A percentile compares a stretch with the other conserved stretches of the same genome.
phyloP scores from a whole-genome alignment of 768 basidiomycete genomes.

The Boletellus emodensis region DNA sequence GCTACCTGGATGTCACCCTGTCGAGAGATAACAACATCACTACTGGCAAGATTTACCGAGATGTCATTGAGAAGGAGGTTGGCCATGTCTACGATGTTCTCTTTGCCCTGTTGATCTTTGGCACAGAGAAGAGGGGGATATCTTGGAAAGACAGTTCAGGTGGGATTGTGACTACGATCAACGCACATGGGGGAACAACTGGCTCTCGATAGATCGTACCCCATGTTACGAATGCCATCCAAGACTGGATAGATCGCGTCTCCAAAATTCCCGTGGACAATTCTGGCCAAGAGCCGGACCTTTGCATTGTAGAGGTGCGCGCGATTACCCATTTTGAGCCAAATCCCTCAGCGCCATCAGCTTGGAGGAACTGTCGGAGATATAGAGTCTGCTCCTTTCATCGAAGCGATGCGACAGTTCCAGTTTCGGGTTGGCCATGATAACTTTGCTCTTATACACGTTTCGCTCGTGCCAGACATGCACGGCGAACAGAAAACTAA shows the following conservation, averaged over 20 bases:
- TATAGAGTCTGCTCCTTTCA: constrained; percentile 96
- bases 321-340: constrained; percentile 1
- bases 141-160: constrained; percentile 96
- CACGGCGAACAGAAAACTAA: constrained; percentile 99
- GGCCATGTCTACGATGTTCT: constrained; percentile 22
- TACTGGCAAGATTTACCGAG: constrained; percentile 94
- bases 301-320: constrained; percentile 95
- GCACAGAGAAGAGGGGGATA: constrained; percentile 77
- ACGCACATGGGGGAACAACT: constrained; percentile 5
- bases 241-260: constrained; percentile 97
- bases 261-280: constrained; percentile 94
- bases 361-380: constrained; percentile 98
- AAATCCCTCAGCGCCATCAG: constrained; percentile 36
- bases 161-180: constrained; percentile 28
- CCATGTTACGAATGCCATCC: constrained; percentile 93
- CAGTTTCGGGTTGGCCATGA: constrained; percentile 96
- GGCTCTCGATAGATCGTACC: constrained; percentile 70
- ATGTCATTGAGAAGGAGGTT: constrained; percentile 97
- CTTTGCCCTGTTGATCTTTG: constrained; percentile 9
- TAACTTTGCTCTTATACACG: constrained; percentile 95
- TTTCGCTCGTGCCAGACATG: constrained; percentile 97
- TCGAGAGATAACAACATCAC: constrained; percentile 97
- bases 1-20: constrained; percentile 92
- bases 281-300: constrained; percentile 87
- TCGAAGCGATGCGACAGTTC: constrained; percentile 99